Percentiles rank a stretch among this genome's conserved stretches.
These are phyloP conservation scores for Brasenia schreberi DNA, from an alignment of 164 flowering plant genomes.

Conservation along the genomic window DNA sequence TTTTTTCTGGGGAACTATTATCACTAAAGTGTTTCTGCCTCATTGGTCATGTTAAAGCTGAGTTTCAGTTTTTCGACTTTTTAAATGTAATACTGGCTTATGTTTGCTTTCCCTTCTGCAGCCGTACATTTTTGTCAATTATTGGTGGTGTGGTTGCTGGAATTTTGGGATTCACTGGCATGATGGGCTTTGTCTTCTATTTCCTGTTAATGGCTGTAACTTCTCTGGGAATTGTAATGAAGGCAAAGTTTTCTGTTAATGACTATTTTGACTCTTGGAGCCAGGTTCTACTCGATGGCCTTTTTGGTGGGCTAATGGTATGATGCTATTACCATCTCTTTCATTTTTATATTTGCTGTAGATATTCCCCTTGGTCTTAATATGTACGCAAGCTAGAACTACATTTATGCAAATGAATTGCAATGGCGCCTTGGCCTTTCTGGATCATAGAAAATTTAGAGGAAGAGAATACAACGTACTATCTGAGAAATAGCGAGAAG, in stretches of 20 bases:
- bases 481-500: no score
- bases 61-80: no score
- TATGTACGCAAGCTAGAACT: no score
- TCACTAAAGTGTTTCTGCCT: background rate
- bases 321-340: slow-evolving; percentile 1
- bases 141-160: slow-evolving; percentile 96
- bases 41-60: background rate
- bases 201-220: slow-evolving; percentile 79
- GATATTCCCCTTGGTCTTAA: no score
- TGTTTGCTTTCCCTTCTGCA: slow-evolving; percentile 21
- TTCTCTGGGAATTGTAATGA: slow-evolving; percentile 66
- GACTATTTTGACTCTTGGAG: slow-evolving; percentile 87
- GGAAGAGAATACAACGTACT: no score
- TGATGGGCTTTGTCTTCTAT: slow-evolving; percentile 75
- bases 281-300: slow-evolving; percentile 64
- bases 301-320: slow-evolving; percentile 91
- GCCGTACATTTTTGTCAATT: slow-evolving; percentile 96
- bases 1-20: no score
- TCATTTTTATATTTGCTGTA: no score
- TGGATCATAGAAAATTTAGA: no score
- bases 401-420: no score
- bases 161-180: slow-evolving; percentile 73
- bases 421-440: no score
- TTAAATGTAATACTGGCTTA: background rate
- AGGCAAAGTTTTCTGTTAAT: slow-evolving; percentile 62